Base-by-base conservation (phyloP, 2,329 filamentous ascomycete species). In the Alternaria dauci region DNA sequence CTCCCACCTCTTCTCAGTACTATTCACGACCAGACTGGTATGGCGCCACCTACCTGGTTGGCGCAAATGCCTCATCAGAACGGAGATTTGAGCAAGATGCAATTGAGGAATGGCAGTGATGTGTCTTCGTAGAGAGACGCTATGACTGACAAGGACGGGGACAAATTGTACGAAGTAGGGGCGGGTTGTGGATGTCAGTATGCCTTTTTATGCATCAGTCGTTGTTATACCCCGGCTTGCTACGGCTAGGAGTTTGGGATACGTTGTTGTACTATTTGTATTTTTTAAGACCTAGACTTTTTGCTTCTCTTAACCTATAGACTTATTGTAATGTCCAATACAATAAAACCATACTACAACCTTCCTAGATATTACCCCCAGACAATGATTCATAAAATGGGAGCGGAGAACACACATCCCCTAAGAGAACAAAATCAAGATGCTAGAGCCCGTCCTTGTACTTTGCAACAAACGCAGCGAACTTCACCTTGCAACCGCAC, bases 21-120 rank as follows among this genome's bases (percentile, higher is more conserved):
- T 0, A 94, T 96, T 72, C 90, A 95, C 69, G 92, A 96, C 61
- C 93, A 96, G 82, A 96, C 92, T 0, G 92, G 92, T 0, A 93
- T 96, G 71, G 85, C 86, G 1, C 87, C 94, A 7, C 93, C 93
- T 1, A 87, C 86, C 71, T 96, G 93, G 93, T 66, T 87, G 68
- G 83, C 83, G 57, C 81, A 85, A 69, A 84, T 87, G 83, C 83
- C 84, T 8, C 67, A 67, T 46, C 59, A 71, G 32, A 59, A 64
- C 5, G 48, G 62, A 16, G 66, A 70, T 46, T 26, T 61, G n/a
- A 67, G 62, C 59, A 67, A 67, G 59, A 62, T 66, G 54, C 60
- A 67, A 23, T 38, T 75, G 60, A 70, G 71, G 59, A 73, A 73
- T 44, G 72, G 72, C 5, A 74, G 69, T 43, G 70, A 72, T 7